phyloP scores from a whole-genome alignment of 495 filamentous ascomycete species.

The Saxophila tyrrhenica region DNA sequence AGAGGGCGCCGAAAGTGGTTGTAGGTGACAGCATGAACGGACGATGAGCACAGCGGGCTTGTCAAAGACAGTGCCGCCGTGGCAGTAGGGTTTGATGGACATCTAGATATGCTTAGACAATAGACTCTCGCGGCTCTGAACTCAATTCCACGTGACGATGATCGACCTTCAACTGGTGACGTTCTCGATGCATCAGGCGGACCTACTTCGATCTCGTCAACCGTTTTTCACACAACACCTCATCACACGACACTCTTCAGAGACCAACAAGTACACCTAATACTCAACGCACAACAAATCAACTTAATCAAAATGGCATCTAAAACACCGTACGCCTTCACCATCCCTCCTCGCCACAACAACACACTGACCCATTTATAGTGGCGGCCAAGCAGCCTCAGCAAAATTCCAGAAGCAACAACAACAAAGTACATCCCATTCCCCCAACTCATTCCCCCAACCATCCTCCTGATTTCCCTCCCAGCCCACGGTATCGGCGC shows the following conservation, averaged over 20 bases:
- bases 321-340: slow-evolving; percentile 8
- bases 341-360: neutral
- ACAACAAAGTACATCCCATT: neutral
- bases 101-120: neutral
- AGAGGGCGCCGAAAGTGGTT: too few relatives aligned
- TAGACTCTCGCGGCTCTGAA: neutral
- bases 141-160: neutral
- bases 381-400: slow-evolving; percentile 14
- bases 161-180: neutral
- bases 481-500: slow-evolving; percentile 15
- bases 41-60: too few relatives aligned
- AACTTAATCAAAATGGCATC: too few relatives aligned
- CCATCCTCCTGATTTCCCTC: neutral
- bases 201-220: neutral
- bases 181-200: neutral
- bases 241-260: neutral
- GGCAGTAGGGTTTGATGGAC: neutral
- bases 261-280: neutral
- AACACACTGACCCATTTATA: neutral
- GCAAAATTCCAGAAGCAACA: slow-evolving; percentile 17
- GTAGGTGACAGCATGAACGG: too few relatives aligned
- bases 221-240: neutral
- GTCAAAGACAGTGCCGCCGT: too few relatives aligned
- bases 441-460: neutral
- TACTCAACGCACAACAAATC: neutral